Conservation (phyloP, 176 grass and related monocot genomes). For the Microstegium vimineum region DNA sequence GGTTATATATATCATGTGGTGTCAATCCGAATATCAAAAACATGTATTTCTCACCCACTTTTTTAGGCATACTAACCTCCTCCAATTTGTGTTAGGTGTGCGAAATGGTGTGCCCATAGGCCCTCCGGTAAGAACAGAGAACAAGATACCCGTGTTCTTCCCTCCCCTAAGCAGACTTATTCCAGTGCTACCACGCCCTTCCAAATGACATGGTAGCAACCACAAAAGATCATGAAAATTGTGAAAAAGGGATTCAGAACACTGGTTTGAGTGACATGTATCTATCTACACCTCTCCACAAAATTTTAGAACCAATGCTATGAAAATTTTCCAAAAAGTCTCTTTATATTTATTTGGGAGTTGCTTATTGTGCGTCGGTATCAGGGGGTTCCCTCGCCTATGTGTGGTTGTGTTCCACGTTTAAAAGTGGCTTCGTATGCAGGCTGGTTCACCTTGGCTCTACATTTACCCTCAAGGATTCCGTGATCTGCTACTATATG, state of each 20-base stretch:
- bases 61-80: background rate
- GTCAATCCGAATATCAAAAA: background rate
- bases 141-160: background rate
- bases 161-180: background rate
- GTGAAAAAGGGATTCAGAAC: background rate
- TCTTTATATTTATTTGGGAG: background rate
- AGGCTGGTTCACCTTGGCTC: constrained; percentile 16
- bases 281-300: background rate
- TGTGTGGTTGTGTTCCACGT: background rate
- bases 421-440: background rate
- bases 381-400: background rate
- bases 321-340: background rate
- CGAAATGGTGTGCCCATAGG: constrained; percentile 52
- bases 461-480: constrained; percentile 58
- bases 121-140: constrained; percentile 31
- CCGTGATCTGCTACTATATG: constrained; percentile 38
- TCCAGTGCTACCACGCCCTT: background rate
- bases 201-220: background rate
- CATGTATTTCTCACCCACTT: background rate
- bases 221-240: background rate
- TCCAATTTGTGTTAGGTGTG: constrained; percentile 19
- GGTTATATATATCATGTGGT: too few species aligned
- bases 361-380: background rate
- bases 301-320: background rate
- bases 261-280: background rate